Base-by-base conservation (phyloP, 306 rosid genomes). In the Abrus pulchellus region DNA sequence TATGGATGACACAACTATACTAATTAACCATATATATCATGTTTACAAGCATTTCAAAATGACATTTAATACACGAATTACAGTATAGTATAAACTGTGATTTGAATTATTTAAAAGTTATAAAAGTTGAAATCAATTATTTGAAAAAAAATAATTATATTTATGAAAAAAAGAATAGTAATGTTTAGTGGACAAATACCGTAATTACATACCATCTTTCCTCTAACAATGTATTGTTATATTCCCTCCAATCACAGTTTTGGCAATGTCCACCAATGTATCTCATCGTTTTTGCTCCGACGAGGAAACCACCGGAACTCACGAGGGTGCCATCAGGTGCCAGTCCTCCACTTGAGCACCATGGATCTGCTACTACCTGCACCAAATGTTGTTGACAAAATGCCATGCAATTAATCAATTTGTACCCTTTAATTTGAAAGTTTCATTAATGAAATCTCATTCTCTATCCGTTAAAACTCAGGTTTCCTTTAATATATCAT, bases 291-390 rank as follows among this genome's bases (percentile, higher is more conserved):
- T 38, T 89, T 0, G n/a, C 9, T 62, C 99, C 99, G 1, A 67
- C 72, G 3, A 6, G 7, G 77, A 93, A 96, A 4, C 99, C 99
- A 50, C 99, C 98, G 3, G 87, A 53, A 75, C 85, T 85, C 47
- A 93, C 40, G 2, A 93, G 84, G 9, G 68, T 83, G 1, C 99
- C 99, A 5, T 96, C 90, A 1, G 75, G 76, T 27, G 86, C 62
- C 11, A 96, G 89, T 14, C 97, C 98, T 80, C 99, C 99, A 0
- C 93, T 87, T 30, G 99, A 96, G 81, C 99, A 96, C 99, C 99
- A 96, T 64, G 92, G 92, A 52, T 96, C 99, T 29, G 29, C 20
- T 4, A 1, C n/a, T 30, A 90, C 63, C 99, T 94, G 75, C 69
- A 54, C 47, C 56, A 27, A 70, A 76, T 9, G 0, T 2, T 6